Conservation (phyloP, 306 rosid genomes). For the Ormosia semicastrata region DNA sequence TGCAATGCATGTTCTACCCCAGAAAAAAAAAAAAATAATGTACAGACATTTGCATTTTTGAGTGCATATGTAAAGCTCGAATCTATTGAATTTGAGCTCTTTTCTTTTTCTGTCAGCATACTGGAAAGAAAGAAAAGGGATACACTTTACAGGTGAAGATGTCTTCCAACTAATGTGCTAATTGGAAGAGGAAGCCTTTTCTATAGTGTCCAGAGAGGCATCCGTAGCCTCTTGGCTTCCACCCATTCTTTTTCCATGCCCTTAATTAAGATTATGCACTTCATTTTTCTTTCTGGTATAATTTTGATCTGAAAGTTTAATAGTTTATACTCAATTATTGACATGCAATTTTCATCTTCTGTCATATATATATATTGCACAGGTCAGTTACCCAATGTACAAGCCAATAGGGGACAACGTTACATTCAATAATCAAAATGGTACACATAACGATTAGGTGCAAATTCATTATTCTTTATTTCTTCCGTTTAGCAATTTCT, state of each 20-base stretch:
- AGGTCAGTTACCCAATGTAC: too few relatives aligned
- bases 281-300: neutral
- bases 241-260: neutral
- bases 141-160: slow-evolving; percentile 40
- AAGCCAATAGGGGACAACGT: too few relatives aligned
- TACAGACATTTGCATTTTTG: slow-evolving; percentile 20
- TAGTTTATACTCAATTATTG: neutral
- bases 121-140: slow-evolving; percentile 27
- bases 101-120: neutral
- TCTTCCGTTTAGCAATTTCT: too few relatives aligned
- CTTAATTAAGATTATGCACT: neutral
- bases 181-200: slow-evolving; percentile 10
- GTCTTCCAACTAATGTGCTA: slow-evolving; percentile 19
- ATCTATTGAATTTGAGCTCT: neutral
- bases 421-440: too few relatives aligned
- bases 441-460: too few relatives aligned
- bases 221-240: neutral
- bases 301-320: neutral
- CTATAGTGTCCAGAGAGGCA: slow-evolving; percentile 21
- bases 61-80: slow-evolving; percentile 8
- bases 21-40: neutral
- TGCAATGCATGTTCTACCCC: slow-evolving; percentile 23
- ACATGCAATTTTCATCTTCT: too few relatives aligned
- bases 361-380: too few relatives aligned
- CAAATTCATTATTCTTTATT: too few relatives aligned